Base-by-base conservation (phyloP, 1,139 yeast genomes). In the Yamadazyma sp. region DNA sequence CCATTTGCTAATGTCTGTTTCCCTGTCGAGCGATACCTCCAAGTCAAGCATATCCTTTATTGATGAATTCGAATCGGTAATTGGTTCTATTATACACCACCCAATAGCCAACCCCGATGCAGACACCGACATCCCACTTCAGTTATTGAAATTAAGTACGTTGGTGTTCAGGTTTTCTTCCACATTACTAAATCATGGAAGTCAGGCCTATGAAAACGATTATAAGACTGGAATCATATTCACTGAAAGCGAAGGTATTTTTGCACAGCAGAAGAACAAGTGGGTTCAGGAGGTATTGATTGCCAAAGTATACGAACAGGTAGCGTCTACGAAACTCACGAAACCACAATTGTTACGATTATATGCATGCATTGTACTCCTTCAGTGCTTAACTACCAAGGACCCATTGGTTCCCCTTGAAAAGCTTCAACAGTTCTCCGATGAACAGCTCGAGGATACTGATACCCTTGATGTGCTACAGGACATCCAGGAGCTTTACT, bases 401-500 rank as follows among this genome's bases (percentile, higher is more conserved):
- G 24, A 33, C 6, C 38, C 46, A 2, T 42, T 38, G 4, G 34
- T 41, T 8, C 41, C 41, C 11, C 25, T 44, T 4, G 45, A 40
- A 3, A 38, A 36, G 29, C 20, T 45, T 12, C 29, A 41, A 23
- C 17, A 23, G 13, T 14, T 17, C 14, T 25, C 39, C 2, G 44
- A 36, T 3, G 39, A 29, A 4, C 39, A 38, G 10, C 34, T 56
- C 21, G 53, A 52, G 18, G 53, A 51, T 6, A 40, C 43, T 8
- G 43, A 49, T 7, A 34, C 46, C 28, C 47, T 45, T 8, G 41
- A 44, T 10, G 45, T 66, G 3, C 27, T 51, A 1, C 58, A 55
- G 17, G 59, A 56, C 4, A 56, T 63, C 7, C 41, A 44, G 16
- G 67, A 66, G 17, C 62, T 52, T 45, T 69, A 63, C 52, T 53